phyloP scores from a whole-genome alignment of 176 grass and related monocot species.

The Poa annua region DNA sequence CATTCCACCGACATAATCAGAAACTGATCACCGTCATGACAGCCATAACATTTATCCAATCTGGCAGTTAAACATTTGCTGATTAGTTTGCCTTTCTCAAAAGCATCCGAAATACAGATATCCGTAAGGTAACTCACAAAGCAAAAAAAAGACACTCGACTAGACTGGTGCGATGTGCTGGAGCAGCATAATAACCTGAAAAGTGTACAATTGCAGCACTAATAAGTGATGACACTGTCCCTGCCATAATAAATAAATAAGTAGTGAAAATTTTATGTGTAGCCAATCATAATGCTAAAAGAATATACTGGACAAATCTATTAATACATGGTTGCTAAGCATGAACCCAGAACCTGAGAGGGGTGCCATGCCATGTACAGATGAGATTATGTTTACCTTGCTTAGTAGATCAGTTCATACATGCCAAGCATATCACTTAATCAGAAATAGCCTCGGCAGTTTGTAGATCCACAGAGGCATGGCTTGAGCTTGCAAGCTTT shows the following conservation, averaged over 20 bases:
- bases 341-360: not conserved
- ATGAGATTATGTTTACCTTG: slow-evolving; percentile 9
- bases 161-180: not conserved
- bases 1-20: not conserved
- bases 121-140: not conserved
- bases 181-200: slow-evolving; percentile 34
- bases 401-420: slow-evolving; percentile 2
- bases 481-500: slow-evolving; percentile 39
- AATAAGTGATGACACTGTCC: not conserved
- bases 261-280: not conserved
- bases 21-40: not conserved
- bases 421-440: not conserved
- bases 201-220: not conserved
- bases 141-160: not conserved
- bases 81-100: not conserved
- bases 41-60: not conserved
- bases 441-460: slow-evolving; percentile 49
- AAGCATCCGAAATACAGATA: slow-evolving; percentile 8
- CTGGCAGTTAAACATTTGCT: not conserved
- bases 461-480: slow-evolving; percentile 52
- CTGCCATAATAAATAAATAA: not conserved
- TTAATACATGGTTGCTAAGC: not conserved
- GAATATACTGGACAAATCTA: not conserved
- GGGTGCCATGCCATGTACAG: not conserved
- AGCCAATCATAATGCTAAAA: not conserved